Percentiles rank a stretch among this genome's conserved stretches.
phyloP scores from a whole-genome alignment of 106 monocot genomes.

The Apostasia shenzhenica region DNA sequence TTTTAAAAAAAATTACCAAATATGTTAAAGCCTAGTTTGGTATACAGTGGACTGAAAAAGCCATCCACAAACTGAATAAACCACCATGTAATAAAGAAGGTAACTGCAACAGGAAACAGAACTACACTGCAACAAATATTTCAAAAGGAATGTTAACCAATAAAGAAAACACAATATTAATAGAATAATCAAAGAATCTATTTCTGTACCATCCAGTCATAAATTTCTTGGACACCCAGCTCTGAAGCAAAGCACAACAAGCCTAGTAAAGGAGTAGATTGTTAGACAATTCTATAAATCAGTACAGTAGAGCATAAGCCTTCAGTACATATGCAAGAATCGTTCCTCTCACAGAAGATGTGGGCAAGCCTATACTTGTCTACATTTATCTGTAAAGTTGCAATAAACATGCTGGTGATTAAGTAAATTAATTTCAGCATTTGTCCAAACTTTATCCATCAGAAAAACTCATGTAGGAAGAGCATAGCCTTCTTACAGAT shows the following conservation, averaged over 20 bases:
- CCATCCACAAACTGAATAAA: slow-evolving; percentile 98
- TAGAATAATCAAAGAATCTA: background rate
- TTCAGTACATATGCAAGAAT: background rate
- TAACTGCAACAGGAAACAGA: slow-evolving; percentile 92
- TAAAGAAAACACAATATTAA: background rate
- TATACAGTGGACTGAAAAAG: slow-evolving; percentile 92
- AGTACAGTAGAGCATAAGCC: background rate
- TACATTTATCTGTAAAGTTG: background rate
- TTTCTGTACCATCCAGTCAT: slow-evolving; percentile 79
- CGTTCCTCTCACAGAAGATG: background rate
- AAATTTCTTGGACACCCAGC: slow-evolving; percentile 90
- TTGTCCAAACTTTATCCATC: too few relatives aligned
- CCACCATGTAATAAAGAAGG: slow-evolving; percentile 98
- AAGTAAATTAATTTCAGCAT: too few relatives aligned
- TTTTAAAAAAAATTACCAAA: slow-evolving; percentile 49
- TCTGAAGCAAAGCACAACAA: slow-evolving; percentile 83
- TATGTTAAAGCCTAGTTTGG: slow-evolving; percentile 65
- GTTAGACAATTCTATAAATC: background rate
- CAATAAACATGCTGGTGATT: too few relatives aligned
- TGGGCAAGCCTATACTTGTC: background rate
- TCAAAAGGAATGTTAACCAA: background rate
- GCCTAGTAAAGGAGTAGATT: slow-evolving; percentile 35
- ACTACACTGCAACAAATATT: slow-evolving; percentile 69
- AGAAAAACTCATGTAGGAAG: too few relatives aligned
- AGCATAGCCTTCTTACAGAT: too few relatives aligned